Percentiles rank a stretch among this genome's conserved stretches.
Conservation (phyloP, 2,329 filamentous ascomycete genomes). For the Colletotrichum camelliae region DNA sequence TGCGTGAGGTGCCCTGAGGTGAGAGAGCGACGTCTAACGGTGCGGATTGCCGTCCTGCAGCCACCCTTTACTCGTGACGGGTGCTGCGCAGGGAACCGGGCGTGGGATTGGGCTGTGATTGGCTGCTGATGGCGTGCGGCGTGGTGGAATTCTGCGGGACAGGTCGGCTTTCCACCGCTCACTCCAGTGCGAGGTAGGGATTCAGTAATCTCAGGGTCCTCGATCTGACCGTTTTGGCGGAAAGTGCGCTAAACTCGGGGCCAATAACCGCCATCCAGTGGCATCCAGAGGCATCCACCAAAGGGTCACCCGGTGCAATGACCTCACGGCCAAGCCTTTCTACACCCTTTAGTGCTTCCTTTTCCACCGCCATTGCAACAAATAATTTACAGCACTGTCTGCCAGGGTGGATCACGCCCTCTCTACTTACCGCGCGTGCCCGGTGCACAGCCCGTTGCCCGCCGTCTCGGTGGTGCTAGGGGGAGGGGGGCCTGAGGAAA, state of each 20-base stretch:
- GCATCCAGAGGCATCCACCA: background rate
- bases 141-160: background rate
- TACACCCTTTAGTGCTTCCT: background rate
- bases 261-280: constrained; percentile 3
- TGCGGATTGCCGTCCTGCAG: background rate
- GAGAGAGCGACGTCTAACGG: background rate
- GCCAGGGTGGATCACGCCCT: constrained; percentile 10
- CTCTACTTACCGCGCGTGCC: constrained; percentile 18
- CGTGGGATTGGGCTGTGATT: background rate
- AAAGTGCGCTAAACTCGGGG: constrained; percentile 4
- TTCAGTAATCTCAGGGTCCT: constrained; percentile 19
- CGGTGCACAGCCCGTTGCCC: constrained; percentile 7
- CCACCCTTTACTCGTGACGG: background rate
- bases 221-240: constrained; percentile 11
- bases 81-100: background rate
- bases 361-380: background rate
- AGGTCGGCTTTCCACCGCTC: background rate
- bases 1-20: background rate
- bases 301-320: constrained; percentile 16
- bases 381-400: background rate
- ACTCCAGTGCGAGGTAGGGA: background rate
- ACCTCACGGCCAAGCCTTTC: constrained; percentile 17
- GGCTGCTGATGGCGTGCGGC: background rate
- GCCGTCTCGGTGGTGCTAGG: background rate
- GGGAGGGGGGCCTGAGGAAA: background rate